phyloP scores from a whole-genome alignment of 2,329 filamentous ascomycete species.

The Xylariaceae sp. region DNA sequence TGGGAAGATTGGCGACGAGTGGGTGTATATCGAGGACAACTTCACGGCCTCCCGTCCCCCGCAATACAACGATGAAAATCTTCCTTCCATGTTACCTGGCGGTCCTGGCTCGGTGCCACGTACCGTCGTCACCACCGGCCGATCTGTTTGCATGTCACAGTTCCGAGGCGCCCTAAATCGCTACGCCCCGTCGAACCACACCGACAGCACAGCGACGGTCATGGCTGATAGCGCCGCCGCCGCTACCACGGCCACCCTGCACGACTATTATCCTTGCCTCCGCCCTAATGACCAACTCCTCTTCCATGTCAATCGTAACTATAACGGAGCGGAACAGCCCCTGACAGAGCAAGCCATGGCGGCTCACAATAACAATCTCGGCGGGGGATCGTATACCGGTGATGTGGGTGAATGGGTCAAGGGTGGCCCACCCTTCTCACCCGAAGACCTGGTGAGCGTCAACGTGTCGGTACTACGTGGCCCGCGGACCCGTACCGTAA shows the following conservation, averaged over 20 bases:
- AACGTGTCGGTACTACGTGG: conserved; percentile 16
- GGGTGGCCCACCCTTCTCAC: conserved; percentile 13
- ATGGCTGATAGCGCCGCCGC: not conserved
- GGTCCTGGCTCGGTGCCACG: not conserved
- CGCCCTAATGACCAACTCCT: not conserved
- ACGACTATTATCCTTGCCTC: not conserved
- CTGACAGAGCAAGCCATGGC: conserved; percentile 31
- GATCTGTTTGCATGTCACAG: too few species aligned
- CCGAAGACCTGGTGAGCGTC: conserved; percentile 5
- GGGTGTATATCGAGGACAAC: not conserved
- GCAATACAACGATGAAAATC: conserved; percentile 6
- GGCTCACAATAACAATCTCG: conserved; percentile 23
- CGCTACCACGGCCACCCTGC: not conserved
- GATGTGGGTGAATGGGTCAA: conserved; percentile 28
- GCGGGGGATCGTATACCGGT: conserved; percentile 11
- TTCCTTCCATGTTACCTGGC: not conserved
- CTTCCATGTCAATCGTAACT: conserved; percentile 21
- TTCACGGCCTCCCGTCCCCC: conserved; percentile 8
- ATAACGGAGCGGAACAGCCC: conserved; percentile 10
- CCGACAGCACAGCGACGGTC: conserved; percentile 20
- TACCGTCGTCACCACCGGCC: not conserved
- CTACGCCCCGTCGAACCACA: conserved; percentile 14
- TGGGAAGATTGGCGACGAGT: not conserved
- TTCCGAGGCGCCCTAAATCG: not conserved
- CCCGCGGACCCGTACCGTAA: conserved; percentile 14